Percentiles rank a stretch among this genome's conserved stretches.
Conservation (phyloP, 2,329 filamentous ascomycete genomes). For the Alternaria rosae region DNA sequence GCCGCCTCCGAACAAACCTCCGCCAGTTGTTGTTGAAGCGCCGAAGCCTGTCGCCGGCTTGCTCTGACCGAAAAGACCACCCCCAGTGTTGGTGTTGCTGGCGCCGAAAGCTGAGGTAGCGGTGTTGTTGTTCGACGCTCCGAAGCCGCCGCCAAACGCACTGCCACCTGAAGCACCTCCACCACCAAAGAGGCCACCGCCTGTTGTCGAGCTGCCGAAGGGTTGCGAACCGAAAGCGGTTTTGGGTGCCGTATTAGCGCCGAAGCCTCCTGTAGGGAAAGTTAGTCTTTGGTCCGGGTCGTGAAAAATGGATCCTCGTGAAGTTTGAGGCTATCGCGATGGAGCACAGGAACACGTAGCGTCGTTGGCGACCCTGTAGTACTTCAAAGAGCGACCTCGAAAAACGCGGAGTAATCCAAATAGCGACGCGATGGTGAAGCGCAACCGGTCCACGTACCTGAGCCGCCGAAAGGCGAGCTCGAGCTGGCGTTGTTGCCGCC, state of each 20-base stretch:
- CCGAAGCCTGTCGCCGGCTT: conserved; percentile 40
- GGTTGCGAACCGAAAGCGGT: conserved; percentile 38
- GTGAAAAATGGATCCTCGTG: conserved; percentile 6
- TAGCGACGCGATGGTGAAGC: conserved; percentile 39
- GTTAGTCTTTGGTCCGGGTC: conserved; percentile 28
- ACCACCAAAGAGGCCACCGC: conserved; percentile 46
- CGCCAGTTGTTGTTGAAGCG: conserved; percentile 31
- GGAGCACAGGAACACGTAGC: not conserved
- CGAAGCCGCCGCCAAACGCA: conserved; percentile 24
- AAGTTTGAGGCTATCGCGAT: not conserved
- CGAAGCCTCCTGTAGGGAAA: conserved; percentile 41
- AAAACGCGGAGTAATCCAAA: conserved; percentile 8
- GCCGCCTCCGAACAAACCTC: conserved; percentile 40
- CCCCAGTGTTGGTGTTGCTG: conserved; percentile 36
- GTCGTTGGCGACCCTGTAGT: not conserved
- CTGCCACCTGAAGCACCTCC: conserved; percentile 19
- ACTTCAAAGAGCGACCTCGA: not conserved
- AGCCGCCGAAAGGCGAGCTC: conserved; percentile 44
- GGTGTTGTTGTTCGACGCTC: conserved; percentile 25
- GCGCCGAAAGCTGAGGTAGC: conserved; percentile 35
- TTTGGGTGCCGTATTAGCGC: conserved; percentile 34
- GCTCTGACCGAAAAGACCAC: conserved; percentile 42
- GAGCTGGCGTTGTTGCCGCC: conserved; percentile 38
- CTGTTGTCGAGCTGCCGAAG: conserved; percentile 45
- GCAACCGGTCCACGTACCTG: conserved; percentile 50